These are phyloP conservation scores for Chionographis japonica DNA, from an alignment of 106 monocot genomes.

Conservation along the genomic window DNA sequence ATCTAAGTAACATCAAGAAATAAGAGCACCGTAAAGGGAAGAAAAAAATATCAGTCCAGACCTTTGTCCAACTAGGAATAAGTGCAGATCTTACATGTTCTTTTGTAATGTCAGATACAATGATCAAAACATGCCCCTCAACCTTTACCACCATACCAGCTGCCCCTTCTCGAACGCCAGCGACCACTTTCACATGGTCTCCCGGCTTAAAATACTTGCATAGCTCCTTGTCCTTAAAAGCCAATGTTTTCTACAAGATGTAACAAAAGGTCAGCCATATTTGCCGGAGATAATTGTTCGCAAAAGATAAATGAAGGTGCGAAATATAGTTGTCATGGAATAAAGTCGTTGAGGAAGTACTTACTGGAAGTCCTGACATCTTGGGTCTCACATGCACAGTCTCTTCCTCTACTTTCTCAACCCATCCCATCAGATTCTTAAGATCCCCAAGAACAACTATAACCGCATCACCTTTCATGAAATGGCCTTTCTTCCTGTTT, in stretches of 20 bases:
- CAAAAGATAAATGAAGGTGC: background rate
- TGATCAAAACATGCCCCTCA: constrained; percentile 84
- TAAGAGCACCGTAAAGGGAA: constrained; percentile 3
- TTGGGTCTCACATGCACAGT: constrained; percentile 87
- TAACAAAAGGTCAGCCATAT: background rate
- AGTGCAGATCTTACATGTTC: constrained; percentile 62
- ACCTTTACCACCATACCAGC: constrained; percentile 99
- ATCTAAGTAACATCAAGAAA: constrained; percentile 38
- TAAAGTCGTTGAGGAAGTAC: constrained; percentile 5
- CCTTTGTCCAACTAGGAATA: background rate
- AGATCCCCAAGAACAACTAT: constrained; percentile 86
- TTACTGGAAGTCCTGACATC: constrained; percentile 73
- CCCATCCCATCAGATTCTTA: constrained; percentile 92
- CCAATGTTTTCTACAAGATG: constrained; percentile 63
- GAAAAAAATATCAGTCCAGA: background rate
- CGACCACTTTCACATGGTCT: constrained; percentile 97
- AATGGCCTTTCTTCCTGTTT: constrained; percentile 97
- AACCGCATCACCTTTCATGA: constrained; percentile 96
- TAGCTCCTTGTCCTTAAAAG: constrained; percentile 90
- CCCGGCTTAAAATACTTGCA: constrained; percentile 98
- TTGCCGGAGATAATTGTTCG: background rate
- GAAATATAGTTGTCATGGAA: background rate
- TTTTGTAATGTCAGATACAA: constrained; percentile 91
- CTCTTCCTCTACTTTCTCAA: constrained; percentile 98
- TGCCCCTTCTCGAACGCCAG: constrained; percentile 92